phyloP scores from a whole-genome alignment of 441 rosid species.

The Pelargonium fulgidum region DNA sequence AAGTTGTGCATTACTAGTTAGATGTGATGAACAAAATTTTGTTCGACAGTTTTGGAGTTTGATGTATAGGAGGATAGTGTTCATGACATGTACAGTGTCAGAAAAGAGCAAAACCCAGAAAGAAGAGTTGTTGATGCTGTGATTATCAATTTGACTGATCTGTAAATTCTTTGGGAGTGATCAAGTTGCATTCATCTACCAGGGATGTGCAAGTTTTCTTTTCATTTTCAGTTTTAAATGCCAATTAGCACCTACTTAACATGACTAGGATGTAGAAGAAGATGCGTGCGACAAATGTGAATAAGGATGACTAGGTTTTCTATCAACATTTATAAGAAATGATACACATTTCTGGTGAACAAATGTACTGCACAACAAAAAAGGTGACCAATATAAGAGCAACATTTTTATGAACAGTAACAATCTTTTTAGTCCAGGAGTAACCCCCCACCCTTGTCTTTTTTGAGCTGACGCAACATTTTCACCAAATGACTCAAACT shows the following conservation, averaged over 20 bases:
- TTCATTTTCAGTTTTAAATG: no score
- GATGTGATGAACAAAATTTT: neutral
- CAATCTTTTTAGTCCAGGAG: no score
- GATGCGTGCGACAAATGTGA: no score
- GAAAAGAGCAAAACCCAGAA: neutral
- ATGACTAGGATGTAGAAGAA: no score
- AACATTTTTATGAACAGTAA: no score
- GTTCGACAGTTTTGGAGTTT: neutral
- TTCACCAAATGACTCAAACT: neutral
- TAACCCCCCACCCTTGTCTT: neutral
- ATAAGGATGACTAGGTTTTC: no score
- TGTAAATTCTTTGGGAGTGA: neutral
- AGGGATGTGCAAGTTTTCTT: neutral
- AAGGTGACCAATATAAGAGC: no score
- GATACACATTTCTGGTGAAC: neutral
- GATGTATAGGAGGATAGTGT: neutral
- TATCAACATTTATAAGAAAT: no score
- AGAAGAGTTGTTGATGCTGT: conserved; percentile 1
- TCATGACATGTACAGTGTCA: neutral
- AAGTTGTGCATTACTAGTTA: neutral
- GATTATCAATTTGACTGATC: neutral
- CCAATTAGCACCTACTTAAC: no score
- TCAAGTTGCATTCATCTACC: neutral
- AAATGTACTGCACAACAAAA: neutral
- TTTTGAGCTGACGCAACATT: neutral